A percentile compares a stretch with the other conserved stretches of the same genome.
Evolutionary conservation across 2,329 filamentous ascomycete genomes (phyloP).

Genomic region (Biscogniauxia mediterranea): DNA sequence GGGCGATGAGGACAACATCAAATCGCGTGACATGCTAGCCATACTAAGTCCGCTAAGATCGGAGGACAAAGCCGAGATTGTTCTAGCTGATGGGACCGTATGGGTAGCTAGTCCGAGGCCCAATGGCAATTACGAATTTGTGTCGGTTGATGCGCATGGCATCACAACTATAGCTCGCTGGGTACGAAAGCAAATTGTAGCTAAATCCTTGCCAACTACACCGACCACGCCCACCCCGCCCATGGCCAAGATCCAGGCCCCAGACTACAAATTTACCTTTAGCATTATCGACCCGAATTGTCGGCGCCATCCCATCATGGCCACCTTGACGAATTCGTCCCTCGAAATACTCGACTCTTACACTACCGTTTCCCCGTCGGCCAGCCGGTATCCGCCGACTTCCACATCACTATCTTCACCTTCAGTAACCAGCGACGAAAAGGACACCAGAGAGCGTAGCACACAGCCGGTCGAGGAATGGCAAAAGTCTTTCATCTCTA

Average conservation of each 20-base stretch:
- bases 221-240: conserved; percentile 21
- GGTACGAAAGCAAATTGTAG: conserved; percentile 51
- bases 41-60: conserved; percentile 63
- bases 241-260: conserved; percentile 25
- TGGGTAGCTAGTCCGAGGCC: conserved; percentile 54
- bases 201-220: conserved; percentile 27
- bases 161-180: conserved; percentile 63
- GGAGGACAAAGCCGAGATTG: conserved; percentile 61
- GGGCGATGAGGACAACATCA: conserved; percentile 43
- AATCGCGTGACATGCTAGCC: conserved; percentile 56
- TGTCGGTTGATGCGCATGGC: conserved; percentile 56
- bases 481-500: conserved; percentile 48
- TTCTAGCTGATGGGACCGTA: conserved; percentile 60
- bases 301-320: conserved; percentile 72
- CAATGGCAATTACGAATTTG: conserved; percentile 63
- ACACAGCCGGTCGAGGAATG: conserved; percentile 41
- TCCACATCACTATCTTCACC: conserved; percentile 31
- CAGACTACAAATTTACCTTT: conserved; percentile 66
- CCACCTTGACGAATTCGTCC: conserved; percentile 59
- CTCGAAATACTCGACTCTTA: conserved; percentile 72
- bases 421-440: conserved; percentile 15
- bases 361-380: conserved; percentile 51
- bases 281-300: conserved; percentile 70
- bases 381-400: conserved; percentile 47
- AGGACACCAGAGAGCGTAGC: conserved; percentile 28